These are phyloP conservation scores for Oemleria cerasiformis DNA, from an alignment of 306 rosid genomes.

Conservation along the genomic window DNA sequence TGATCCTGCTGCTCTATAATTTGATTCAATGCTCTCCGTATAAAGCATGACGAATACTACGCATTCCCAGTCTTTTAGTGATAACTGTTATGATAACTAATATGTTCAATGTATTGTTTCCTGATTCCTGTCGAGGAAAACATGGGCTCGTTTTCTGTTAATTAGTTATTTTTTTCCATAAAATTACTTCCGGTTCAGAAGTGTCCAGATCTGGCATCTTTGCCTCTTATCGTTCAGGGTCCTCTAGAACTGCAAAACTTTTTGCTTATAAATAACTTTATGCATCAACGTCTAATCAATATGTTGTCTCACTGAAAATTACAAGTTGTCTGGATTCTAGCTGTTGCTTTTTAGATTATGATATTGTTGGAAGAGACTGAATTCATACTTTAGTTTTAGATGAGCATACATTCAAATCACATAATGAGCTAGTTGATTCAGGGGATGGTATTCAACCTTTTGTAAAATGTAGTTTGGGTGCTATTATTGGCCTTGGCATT, in stretches of 20 bases:
- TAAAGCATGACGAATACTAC: background rate
- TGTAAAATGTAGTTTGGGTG: background rate
- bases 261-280: background rate
- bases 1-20: background rate
- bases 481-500: background rate
- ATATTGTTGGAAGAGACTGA: background rate
- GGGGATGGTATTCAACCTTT: background rate
- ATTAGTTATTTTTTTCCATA: too few relatives aligned
- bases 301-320: background rate
- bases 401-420: background rate
- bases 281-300: background rate
- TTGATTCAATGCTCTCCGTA: background rate
- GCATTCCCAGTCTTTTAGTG: too few relatives aligned
- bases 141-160: background rate
- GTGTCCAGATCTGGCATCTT: too few relatives aligned
- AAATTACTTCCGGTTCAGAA: too few relatives aligned
- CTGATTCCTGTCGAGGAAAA: background rate
- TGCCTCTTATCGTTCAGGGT: too few relatives aligned
- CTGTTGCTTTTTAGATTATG: background rate
- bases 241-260: too few relatives aligned
- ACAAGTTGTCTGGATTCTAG: background rate
- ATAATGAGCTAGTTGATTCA: background rate
- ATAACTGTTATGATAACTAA: background rate
- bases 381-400: background rate
- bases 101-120: background rate